Conservation (phyloP, 495 filamentous ascomycete species). For the Penicillium pulvis region DNA sequence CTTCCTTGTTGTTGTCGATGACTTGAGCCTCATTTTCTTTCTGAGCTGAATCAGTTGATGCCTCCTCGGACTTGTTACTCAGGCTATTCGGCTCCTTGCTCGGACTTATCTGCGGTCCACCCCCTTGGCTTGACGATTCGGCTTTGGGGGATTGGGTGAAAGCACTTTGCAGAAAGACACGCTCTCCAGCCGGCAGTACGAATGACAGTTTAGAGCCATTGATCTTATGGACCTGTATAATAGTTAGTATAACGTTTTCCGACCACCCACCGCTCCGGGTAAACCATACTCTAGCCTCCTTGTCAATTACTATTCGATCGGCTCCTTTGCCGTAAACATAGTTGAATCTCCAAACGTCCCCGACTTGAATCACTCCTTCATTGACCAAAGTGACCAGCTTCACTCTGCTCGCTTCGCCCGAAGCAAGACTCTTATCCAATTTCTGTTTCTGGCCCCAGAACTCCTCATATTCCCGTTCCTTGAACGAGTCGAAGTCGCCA, state of each 20-base stretch:
- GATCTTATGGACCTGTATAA: slow-evolving; percentile 40
- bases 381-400: slow-evolving; percentile 50
- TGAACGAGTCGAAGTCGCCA: slow-evolving; percentile 71
- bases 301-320: slow-evolving; percentile 44
- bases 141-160: not conserved
- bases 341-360: slow-evolving; percentile 54
- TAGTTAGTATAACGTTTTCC: slow-evolving; percentile 11
- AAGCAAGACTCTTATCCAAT: slow-evolving; percentile 31
- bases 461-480: slow-evolving; percentile 64
- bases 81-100: not conserved
- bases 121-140: not conserved
- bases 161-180: slow-evolving; percentile 35
- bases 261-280: not conserved
- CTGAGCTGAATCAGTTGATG: not conserved
- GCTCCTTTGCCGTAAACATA: slow-evolving; percentile 34
- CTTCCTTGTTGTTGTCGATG: not conserved
- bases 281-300: slow-evolving; percentile 48
- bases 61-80: not conserved
- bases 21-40: not conserved
- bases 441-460: slow-evolving; percentile 72
- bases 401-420: slow-evolving; percentile 53
- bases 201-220: slow-evolving; percentile 39
- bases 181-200: slow-evolving; percentile 46
- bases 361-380: slow-evolving; percentile 47
- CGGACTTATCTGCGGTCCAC: slow-evolving; percentile 1